phyloP scores from a whole-genome alignment of 345 rosid species.

The Kernera saxatilis region DNA sequence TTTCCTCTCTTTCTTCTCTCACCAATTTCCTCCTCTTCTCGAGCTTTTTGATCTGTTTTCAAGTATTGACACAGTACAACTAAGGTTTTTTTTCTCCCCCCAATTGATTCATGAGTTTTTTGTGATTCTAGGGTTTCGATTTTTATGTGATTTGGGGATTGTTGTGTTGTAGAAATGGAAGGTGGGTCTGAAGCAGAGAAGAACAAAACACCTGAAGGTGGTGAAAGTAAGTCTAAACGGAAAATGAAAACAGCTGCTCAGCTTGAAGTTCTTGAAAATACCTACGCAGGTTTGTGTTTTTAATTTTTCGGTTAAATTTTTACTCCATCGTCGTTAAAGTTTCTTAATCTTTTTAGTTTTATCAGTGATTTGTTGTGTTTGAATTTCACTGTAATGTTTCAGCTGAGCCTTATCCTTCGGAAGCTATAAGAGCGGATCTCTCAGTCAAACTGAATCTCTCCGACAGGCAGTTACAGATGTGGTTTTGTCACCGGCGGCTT shows the following conservation, averaged over 20 bases:
- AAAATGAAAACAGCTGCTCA: conserved; percentile 95
- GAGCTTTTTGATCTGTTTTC: neutral
- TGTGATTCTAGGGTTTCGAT: conserved; percentile 17
- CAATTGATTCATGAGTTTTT: neutral
- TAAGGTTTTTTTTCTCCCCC: conserved; percentile 8
- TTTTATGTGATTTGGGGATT: conserved; percentile 1
- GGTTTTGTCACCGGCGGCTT: conserved; percentile 92
- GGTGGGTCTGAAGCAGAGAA: conserved; percentile 50
- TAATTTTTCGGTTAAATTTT: neutral
- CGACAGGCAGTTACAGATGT: conserved; percentile 93
- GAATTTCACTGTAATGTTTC: neutral
- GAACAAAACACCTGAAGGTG: conserved; percentile 57
- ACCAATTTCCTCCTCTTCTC: neutral
- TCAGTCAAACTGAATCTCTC: conserved; percentile 72
- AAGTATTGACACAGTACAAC: neutral
- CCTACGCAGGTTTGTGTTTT: conserved; percentile 56
- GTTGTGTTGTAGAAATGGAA: conserved; percentile 33
- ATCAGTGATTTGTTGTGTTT: neutral
- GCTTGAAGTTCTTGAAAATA: conserved; percentile 73
- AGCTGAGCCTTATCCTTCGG: conserved; percentile 82
- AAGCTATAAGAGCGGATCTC: conserved; percentile 62
- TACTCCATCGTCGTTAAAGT: neutral
- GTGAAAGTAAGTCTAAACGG: conserved; percentile 60
- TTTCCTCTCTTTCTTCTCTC: neutral
- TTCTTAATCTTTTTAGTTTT: neutral